A percentile compares a stretch with the other conserved stretches of the same genome.
These are phyloP conservation scores for Aspergillus sclerotialis DNA, from an alignment of 2,329 filamentous ascomycete species.

Conservation along the genomic window DNA sequence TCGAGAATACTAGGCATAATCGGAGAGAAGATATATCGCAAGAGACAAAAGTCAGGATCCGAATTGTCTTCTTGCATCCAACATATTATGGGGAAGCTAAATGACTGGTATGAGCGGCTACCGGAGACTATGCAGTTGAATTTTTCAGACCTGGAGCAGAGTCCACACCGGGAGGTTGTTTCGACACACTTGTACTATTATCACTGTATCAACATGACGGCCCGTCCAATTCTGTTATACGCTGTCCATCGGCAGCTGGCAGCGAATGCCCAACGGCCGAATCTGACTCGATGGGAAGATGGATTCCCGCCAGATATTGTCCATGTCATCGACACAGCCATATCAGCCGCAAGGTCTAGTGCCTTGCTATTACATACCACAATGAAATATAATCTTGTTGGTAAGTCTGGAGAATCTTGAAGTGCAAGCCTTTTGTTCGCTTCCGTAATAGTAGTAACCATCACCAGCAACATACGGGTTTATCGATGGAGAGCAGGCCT, in stretches of 20 bases:
- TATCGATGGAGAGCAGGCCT: constrained; percentile 51
- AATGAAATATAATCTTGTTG: constrained; percentile 44
- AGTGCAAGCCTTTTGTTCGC: neutral
- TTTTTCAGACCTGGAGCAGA: constrained; percentile 36
- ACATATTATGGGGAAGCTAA: constrained; percentile 44
- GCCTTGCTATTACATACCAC: constrained; percentile 45
- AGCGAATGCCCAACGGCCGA: constrained; percentile 21
- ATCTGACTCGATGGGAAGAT: constrained; percentile 39
- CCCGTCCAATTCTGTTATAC: constrained; percentile 47
- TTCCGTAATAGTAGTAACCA: neutral
- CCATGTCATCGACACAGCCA: constrained; percentile 47
- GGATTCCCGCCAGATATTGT: constrained; percentile 45
- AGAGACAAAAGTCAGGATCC: constrained; percentile 40
- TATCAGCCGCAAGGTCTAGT: constrained; percentile 44
- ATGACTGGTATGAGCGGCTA: constrained; percentile 44
- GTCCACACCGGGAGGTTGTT: constrained; percentile 44
- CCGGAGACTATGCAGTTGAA: constrained; percentile 45
- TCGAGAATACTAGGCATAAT: constrained; percentile 48
- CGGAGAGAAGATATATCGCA: constrained; percentile 44
- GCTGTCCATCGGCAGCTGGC: constrained; percentile 45
- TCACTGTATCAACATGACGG: constrained; percentile 53
- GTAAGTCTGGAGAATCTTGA: constrained; percentile 26
- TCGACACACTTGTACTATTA: constrained; percentile 51
- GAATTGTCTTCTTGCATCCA: constrained; percentile 46
- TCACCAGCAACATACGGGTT: constrained; percentile 50